Base-by-base conservation (phyloP, 495 filamentous ascomycete species). In the Aspergillus asperescens region DNA sequence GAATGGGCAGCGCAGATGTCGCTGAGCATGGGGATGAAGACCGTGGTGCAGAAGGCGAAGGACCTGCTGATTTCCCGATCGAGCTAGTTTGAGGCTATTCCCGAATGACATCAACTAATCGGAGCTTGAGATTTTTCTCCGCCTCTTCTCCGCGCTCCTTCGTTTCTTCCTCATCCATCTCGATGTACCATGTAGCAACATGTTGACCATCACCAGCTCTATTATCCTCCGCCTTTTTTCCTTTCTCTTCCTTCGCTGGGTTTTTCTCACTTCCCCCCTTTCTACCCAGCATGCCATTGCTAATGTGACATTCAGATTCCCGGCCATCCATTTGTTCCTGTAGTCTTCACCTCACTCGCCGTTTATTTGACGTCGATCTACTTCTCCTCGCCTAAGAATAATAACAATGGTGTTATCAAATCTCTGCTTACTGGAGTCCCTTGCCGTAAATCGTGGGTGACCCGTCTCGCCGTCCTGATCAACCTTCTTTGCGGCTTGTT, bases 181-280 rank as follows among this genome's bases (percentile, higher is more conserved):
- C 19, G 20, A 32, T 15, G 16, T 25, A 31, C 10, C 27, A 35
- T 15, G 29, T 38, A 27, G 28, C 38, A 45, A 34, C 44, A 71
- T 71, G 67, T 62, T 52, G 20, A 60, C 63, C 15, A 69, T 70
- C 18, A 58, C 74, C 12, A 88, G 81, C 71, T 93, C 90, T 7
- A 52, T 77, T 1, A 62, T 61, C 1, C 60, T 95, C 43, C 78
- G 90, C 44, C 20, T 82, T 1, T 50, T 75, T 10, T 73, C 79
- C 48, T 93, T 85, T 62, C 57, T 90, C 50, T 96, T 96, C 64
- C 71, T 96, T 20, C 77, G 93, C 82, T 96, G 89, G 90, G 90
- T 95, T 75, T 57, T 74, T 46, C 12, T 20, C 10, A 19, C 10
- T 4, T 41, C n/a, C 0, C 46, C n/a, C 32, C n/a, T 10, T 50